Evolutionary conservation across 257 asterid species (phyloP).

Genomic region (Cinchona pubescens): DNA sequence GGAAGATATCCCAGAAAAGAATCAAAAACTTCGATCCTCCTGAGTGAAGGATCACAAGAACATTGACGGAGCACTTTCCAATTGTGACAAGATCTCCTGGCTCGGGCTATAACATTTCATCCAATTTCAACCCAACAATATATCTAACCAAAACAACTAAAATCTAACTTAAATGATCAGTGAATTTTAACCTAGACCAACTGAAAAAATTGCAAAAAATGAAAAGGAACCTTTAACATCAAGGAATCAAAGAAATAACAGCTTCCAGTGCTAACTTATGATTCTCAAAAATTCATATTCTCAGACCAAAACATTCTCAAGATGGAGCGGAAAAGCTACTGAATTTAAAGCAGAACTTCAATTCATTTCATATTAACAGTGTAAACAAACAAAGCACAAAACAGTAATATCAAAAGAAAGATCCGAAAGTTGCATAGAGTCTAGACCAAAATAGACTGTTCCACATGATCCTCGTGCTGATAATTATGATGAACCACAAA

Average conservation of each 20-base stretch:
- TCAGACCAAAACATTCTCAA: no score
- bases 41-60: neutral
- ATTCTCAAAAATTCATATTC: no score
- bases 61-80: neutral
- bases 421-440: neutral
- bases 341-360: no score
- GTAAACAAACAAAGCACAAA: no score
- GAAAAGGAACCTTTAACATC: no score
- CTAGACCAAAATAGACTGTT: constrained; percentile 59
- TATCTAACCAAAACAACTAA: constrained; percentile 1
- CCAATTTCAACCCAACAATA: neutral
- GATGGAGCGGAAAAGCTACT: no score
- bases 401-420: no score
- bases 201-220: no score
- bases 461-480: constrained; percentile 51
- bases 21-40: neutral
- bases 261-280: no score
- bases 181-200: no score
- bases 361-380: no score
- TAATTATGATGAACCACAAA: constrained; percentile 68
- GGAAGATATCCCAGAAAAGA: constrained; percentile 4
- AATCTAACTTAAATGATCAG: neutral
- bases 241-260: no score
- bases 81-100: neutral
- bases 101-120: neutral